A percentile compares a stretch with the other conserved stretches of the same genome.
phyloP scores from a whole-genome alignment of 2,329 filamentous ascomycete species.

The Exophiala sideris region DNA sequence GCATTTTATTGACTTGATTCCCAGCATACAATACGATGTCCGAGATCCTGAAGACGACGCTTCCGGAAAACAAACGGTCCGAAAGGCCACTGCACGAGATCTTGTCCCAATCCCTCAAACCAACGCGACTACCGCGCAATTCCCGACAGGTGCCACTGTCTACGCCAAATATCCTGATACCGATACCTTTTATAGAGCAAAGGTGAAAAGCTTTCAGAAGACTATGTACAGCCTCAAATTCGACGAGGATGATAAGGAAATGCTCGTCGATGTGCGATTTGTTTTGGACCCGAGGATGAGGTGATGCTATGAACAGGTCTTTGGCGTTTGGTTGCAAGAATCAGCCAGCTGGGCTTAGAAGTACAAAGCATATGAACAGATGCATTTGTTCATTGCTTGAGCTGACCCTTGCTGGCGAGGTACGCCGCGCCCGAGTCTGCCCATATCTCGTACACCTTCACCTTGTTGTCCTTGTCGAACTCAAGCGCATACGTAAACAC shows the following conservation, averaged over 20 bases:
- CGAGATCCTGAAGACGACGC: conserved; percentile 27
- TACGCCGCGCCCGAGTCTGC: conserved; percentile 45
- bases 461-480: conserved; percentile 35
- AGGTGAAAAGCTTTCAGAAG: conserved; percentile 63
- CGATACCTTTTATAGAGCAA: conserved; percentile 80
- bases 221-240: conserved; percentile 61
- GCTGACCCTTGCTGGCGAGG: conserved; percentile 34
- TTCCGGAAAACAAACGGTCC: conserved; percentile 25
- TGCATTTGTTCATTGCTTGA: conserved; percentile 11
- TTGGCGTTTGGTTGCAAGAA: conserved; percentile 21
- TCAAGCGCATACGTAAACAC: conserved; percentile 40
- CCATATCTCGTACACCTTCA: conserved; percentile 43
- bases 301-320: conserved; percentile 8
- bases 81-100: conserved; percentile 67
- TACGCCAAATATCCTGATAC: conserved; percentile 78
- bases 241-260: conserved; percentile 71
- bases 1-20: conserved; percentile 11
- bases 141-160: conserved; percentile 64
- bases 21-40: conserved; percentile 23
- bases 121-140: conserved; percentile 60
- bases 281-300: conserved; percentile 68
- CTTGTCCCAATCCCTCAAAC: conserved; percentile 72
- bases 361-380: not conserved
- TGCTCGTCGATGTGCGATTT: conserved; percentile 71
- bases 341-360: not conserved